Percentiles rank a stretch among this genome's conserved stretches.
Conservation (phyloP, 1,284 basidiomycete species). For the Pascua sp. region DNA sequence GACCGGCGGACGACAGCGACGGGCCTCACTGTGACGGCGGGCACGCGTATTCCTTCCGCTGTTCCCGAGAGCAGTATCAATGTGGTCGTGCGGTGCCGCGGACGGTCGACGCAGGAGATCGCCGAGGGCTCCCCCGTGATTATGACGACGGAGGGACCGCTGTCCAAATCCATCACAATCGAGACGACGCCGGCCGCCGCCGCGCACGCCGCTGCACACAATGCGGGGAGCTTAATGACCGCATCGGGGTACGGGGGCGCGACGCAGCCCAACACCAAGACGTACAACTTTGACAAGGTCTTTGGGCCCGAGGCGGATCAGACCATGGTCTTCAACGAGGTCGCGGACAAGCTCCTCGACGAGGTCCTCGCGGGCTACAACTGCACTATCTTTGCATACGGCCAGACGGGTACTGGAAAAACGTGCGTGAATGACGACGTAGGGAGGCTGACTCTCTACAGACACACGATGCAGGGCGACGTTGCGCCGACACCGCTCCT, state of each 20-base stretch:
- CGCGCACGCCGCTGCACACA: constrained; percentile 13
- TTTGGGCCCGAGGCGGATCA: constrained; percentile 98
- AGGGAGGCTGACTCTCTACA: constrained; percentile 38
- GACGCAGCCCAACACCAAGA: constrained; percentile 56
- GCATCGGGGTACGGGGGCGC: constrained; percentile 57
- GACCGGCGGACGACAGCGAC: neutral
- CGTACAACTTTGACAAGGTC: constrained; percentile 87
- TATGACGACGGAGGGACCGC: constrained; percentile 67
- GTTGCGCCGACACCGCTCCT: constrained; percentile 69
- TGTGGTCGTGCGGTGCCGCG: constrained; percentile 85
- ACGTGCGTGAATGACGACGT: constrained; percentile 62
- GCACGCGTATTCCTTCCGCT: neutral
- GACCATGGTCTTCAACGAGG: constrained; percentile 87
- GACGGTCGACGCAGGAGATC: constrained; percentile 62
- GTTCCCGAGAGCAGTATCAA: constrained; percentile 64
- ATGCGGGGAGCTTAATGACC: neutral
- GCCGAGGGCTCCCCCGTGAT: constrained; percentile 77
- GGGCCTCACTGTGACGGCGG: neutral
- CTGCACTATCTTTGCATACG: constrained; percentile 97
- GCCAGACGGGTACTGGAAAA: constrained; percentile 98
- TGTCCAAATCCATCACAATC: constrained; percentile 70
- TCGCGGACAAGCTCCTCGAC: constrained; percentile 86
- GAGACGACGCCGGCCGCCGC: constrained; percentile 56
- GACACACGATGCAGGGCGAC: constrained; percentile 94
- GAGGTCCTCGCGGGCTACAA: constrained; percentile 95